Evolutionary conservation across 306 rosid genomes (phyloP), one percentile per base, ranked within the genome.

Genomic region (Cercis canadensis): DNA sequence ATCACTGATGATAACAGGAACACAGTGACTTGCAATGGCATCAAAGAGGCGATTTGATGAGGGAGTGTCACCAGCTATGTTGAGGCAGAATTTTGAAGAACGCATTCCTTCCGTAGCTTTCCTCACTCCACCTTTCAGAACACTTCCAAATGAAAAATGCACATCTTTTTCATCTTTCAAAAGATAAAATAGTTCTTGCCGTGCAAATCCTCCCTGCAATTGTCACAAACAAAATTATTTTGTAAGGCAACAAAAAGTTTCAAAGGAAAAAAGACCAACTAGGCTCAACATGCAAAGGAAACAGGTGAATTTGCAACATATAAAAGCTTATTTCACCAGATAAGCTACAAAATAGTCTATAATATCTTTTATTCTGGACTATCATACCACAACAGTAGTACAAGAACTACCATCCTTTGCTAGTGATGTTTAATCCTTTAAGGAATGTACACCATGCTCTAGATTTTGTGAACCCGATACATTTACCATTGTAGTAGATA

Each of bases 31-130:
- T 0, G 81, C 96, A 17, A 91, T 91, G 33, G 96, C 97, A 41
- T 91, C 97, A 0, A 91, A 91, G 33, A 91, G 79, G 34, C 97
- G 96, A 57, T 91, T 88, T 0, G 97, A 91, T 19, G 97, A 91
- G 2, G 97, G 97, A 14, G 97, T 91, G 76, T 91, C 97, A 0
- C 96, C 92, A 0, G 96, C 97, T 57, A 88, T 85, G 85, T 88
- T 91, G 41, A 91, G 97, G 58, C 96, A 91, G 79, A 91, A 91
- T 61, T 91, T 91, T n/a, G 97, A 88, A 11, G 86, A 49, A 1
- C 58, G 88, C 97, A 91, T 91, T 43, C 97, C 97, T 11, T 71
- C 65, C 0, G 88, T 78, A 0, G 92, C 80, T 57, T 78, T 83
- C 58, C 8, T 80, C 7, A 91, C 7, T 51, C 97, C 96, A 41